Conservation (phyloP, 306 rosid genomes). For the Rosa rugosa region DNA sequence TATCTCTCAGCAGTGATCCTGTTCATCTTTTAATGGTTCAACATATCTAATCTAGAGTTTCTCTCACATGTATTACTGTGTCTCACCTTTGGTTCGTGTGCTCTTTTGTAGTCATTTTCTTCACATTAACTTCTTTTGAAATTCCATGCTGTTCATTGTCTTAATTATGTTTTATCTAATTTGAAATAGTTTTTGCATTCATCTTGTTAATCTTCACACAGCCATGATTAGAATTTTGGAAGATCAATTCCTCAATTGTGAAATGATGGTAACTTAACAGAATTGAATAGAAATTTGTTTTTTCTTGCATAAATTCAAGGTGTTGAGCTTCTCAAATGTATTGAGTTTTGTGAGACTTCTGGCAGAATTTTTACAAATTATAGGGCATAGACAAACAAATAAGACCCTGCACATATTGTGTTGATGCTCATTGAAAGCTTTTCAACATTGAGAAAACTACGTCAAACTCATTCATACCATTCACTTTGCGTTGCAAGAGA, state of each 20-base stretch:
- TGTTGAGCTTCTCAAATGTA: background rate
- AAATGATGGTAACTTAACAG: slow-evolving; percentile 1
- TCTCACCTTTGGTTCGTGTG: background rate
- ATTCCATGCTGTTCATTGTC: background rate
- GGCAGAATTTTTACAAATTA: background rate
- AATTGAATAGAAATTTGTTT: background rate
- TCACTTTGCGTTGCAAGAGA: background rate
- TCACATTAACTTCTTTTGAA: background rate
- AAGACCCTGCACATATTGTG: background rate
- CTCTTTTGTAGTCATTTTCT: background rate
- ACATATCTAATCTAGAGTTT: background rate
- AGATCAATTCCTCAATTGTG: background rate
- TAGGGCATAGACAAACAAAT: background rate
- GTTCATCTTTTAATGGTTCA: background rate
- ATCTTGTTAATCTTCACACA: background rate
- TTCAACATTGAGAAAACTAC: background rate
- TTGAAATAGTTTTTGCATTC: background rate
- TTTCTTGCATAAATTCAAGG: background rate
- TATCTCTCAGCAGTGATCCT: background rate
- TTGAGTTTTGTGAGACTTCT: background rate
- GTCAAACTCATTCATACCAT: background rate
- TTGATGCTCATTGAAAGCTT: background rate
- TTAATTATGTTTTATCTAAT: background rate
- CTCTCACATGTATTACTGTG: background rate
- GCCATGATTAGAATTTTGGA: background rate